Conservation (phyloP, 805 yeast species). For the Ogataea parapolymorpha region DNA sequence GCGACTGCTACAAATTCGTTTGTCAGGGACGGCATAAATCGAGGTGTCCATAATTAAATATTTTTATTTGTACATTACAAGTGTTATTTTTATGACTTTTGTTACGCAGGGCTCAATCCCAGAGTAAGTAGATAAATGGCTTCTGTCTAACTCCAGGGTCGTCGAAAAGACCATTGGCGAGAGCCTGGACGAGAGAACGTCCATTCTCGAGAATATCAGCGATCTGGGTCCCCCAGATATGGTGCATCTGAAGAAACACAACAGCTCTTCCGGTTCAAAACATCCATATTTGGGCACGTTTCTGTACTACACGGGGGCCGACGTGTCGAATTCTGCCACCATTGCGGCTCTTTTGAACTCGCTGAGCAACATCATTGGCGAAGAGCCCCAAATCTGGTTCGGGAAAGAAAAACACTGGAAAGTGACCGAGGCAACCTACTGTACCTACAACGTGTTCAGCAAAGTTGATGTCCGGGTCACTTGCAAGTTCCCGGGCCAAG, state of each 20-base stretch:
- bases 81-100: conserved; percentile 29
- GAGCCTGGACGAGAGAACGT: conserved; percentile 62
- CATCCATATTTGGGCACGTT: conserved; percentile 64
- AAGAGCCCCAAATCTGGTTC: conserved; percentile 73
- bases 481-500: conserved; percentile 74
- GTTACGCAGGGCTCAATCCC: conserved; percentile 63
- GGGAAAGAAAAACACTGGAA: conserved; percentile 69
- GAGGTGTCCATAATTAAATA: not conserved
- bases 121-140: conserved; percentile 38
- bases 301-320: conserved; percentile 71
- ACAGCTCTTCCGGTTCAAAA: conserved; percentile 26
- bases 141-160: conserved; percentile 36
- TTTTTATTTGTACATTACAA: conserved; percentile 6
- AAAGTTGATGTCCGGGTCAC: conserved; percentile 67
- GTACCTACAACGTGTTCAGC: conserved; percentile 59
- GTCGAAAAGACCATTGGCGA: conserved; percentile 47
- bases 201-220: conserved; percentile 52
- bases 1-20: no score
- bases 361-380: conserved; percentile 59
- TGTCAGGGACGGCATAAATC: no score
- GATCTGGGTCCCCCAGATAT: conserved; percentile 76
- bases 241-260: conserved; percentile 45
- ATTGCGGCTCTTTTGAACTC: conserved; percentile 73
- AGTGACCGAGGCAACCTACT: conserved; percentile 68
- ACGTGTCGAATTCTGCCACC: conserved; percentile 71